Evolutionary conservation across 495 filamentous ascomycete genomes (phyloP).

Genomic region (Podospora fimiseda): DNA sequence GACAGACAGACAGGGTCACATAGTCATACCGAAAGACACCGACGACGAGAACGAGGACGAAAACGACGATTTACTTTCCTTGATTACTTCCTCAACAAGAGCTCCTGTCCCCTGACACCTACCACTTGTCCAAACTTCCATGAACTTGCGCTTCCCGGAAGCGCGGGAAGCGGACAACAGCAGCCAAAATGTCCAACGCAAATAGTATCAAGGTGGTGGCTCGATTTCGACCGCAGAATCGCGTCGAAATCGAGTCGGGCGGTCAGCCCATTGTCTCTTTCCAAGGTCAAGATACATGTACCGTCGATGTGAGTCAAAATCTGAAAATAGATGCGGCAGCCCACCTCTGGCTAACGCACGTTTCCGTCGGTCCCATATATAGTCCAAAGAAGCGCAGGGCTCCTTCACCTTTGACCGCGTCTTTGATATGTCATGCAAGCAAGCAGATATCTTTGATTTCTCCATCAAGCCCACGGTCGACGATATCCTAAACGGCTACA

Average conservation of each 20-base stretch:
- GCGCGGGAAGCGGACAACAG: slow-evolving; percentile 24
- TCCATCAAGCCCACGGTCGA: slow-evolving; percentile 94
- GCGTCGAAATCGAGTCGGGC: slow-evolving; percentile 78
- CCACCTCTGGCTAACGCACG: not conserved
- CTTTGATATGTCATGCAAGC: slow-evolving; percentile 84
- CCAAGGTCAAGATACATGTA: slow-evolving; percentile 82
- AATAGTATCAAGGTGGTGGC: slow-evolving; percentile 79
- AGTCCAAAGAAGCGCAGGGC: slow-evolving; percentile 79
- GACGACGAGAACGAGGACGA: no score
- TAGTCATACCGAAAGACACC: not conserved
- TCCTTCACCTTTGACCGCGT: slow-evolving; percentile 96
- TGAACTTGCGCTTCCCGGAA: slow-evolving; percentile 31
- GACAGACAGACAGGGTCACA: no score
- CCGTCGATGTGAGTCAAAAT: slow-evolving; percentile 61
- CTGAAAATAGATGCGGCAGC: not conserved
- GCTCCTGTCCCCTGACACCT: not conserved
- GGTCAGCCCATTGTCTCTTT: slow-evolving; percentile 89
- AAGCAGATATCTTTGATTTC: slow-evolving; percentile 91
- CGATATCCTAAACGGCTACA: slow-evolving; percentile 97
- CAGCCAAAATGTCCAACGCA: slow-evolving; percentile 42
- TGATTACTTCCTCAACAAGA: no score
- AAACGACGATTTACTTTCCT: no score
- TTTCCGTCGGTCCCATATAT: slow-evolving; percentile 5
- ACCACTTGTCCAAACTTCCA: slow-evolving; percentile 18
- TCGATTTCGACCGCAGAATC: slow-evolving; percentile 95